Evolutionary conservation across 106 monocot genomes (phyloP).

Genomic region (Allium fistulosum): DNA sequence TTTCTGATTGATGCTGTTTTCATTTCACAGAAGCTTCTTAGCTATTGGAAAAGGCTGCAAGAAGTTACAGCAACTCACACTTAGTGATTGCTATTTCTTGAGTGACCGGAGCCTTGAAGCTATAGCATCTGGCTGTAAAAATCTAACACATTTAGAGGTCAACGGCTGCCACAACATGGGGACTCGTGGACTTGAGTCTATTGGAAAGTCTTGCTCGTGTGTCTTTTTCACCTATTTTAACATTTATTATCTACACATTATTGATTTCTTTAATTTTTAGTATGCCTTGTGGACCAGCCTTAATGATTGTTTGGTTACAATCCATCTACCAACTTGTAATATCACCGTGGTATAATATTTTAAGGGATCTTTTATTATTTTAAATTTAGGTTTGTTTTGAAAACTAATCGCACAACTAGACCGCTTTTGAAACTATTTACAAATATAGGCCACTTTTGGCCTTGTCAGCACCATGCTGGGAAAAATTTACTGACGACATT

Average conservation of each 20-base stretch:
- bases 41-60: constrained; percentile 93
- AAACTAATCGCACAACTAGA: too few relatives aligned
- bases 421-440: too few relatives aligned
- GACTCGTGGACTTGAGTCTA: constrained; percentile 61
- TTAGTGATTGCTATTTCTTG: constrained; percentile 80
- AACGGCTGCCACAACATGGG: constrained; percentile 94
- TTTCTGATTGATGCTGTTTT: not conserved
- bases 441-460: too few relatives aligned
- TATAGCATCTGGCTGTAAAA: constrained; percentile 72
- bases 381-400: too few relatives aligned
- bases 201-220: constrained; percentile 85
- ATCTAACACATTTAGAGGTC: constrained; percentile 63
- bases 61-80: constrained; percentile 63
- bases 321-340: not conserved
- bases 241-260: too few relatives aligned
- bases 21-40: constrained; percentile 57
- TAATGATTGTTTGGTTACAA: not conserved
- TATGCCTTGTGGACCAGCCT: not conserved
- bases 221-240: constrained; percentile 6
- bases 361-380: too few relatives aligned
- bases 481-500: too few relatives aligned
- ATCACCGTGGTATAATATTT: too few relatives aligned
- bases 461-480: too few relatives aligned
- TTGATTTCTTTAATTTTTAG: too few relatives aligned
- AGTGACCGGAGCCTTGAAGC: constrained; percentile 80